Evolutionary conservation across 305 asterid species (phyloP).

Genomic region (Stenogyne calaminthoides): DNA sequence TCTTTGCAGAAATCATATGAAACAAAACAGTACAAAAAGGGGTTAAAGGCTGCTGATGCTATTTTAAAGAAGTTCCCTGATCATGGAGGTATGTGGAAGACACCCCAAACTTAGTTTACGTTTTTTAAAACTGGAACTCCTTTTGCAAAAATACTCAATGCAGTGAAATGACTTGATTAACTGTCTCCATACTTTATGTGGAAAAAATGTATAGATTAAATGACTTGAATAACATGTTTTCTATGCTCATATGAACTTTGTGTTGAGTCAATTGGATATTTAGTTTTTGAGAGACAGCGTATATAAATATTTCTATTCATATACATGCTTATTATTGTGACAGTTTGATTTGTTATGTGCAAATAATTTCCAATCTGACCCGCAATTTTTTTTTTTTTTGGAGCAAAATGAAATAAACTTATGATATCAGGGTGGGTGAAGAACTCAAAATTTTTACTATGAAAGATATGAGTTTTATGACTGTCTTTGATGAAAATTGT

Average conservation of each 20-base stretch:
- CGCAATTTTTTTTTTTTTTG: too few species aligned
- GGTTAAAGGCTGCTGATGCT: slow-evolving; percentile 94
- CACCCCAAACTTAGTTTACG: neutral
- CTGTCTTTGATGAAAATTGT: neutral
- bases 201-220: neutral
- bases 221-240: neutral
- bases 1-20: slow-evolving; percentile 89
- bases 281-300: neutral
- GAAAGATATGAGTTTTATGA: neutral
- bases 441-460: neutral
- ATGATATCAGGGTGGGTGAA: neutral
- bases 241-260: neutral
- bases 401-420: neutral
- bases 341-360: neutral
- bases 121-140: neutral
- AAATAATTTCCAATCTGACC: neutral
- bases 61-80: slow-evolving; percentile 95
- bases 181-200: neutral
- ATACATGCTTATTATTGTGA: neutral
- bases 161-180: neutral
- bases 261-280: neutral
- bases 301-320: too few species aligned
- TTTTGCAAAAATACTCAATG: neutral
- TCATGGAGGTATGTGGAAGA: slow-evolving; percentile 85
- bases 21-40: slow-evolving; percentile 98